A percentile compares a stretch with the other conserved stretches of the same genome.
phyloP scores from a whole-genome alignment of 345 rosid genomes.

The Psidium friedrichsthalianum region DNA sequence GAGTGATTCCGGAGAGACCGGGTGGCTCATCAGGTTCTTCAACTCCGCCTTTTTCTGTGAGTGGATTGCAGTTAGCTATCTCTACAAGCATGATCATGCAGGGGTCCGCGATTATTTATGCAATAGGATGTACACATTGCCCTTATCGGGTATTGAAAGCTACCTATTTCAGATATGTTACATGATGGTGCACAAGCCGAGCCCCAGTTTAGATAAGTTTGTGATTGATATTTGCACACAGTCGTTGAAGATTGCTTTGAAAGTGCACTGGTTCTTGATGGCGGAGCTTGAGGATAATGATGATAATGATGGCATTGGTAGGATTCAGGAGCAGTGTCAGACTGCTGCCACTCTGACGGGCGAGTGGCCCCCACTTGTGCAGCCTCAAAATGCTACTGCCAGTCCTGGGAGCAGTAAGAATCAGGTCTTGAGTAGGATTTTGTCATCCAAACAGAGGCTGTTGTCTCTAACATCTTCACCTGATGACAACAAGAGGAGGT shows the following conservation, averaged over 20 bases:
- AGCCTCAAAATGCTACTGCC: conserved; percentile 31
- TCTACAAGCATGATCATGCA: conserved; percentile 87
- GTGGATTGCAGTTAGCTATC: conserved; percentile 99
- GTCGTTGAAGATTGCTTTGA: conserved; percentile 78
- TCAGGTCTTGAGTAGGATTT: conserved; percentile 70
- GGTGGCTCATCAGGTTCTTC: conserved; percentile 98
- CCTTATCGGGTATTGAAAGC: conserved; percentile 82
- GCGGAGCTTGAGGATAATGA: conserved; percentile 95
- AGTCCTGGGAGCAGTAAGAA: conserved; percentile 74
- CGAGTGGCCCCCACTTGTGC: conserved; percentile 79
- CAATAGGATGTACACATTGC: conserved; percentile 96
- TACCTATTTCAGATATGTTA: conserved; percentile 92
- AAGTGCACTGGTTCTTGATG: conserved; percentile 97
- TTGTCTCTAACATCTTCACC: conserved; percentile 79
- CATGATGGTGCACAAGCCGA: conserved; percentile 93
- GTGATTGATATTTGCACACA: conserved; percentile 81
- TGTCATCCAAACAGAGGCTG: conserved; percentile 84
- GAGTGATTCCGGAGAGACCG: conserved; percentile 81
- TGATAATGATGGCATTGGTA: conserved; percentile 89
- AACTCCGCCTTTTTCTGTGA: conserved; percentile 98
- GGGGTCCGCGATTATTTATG: conserved; percentile 97
- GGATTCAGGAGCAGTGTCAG: conserved; percentile 98
- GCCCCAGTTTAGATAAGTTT: conserved; percentile 97
- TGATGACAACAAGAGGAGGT: conserved; percentile 39
- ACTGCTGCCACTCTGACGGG: conserved; percentile 95